These are phyloP conservation scores for Moringa oleifera DNA, from an alignment of 345 rosid species.

Conservation along the genomic window DNA sequence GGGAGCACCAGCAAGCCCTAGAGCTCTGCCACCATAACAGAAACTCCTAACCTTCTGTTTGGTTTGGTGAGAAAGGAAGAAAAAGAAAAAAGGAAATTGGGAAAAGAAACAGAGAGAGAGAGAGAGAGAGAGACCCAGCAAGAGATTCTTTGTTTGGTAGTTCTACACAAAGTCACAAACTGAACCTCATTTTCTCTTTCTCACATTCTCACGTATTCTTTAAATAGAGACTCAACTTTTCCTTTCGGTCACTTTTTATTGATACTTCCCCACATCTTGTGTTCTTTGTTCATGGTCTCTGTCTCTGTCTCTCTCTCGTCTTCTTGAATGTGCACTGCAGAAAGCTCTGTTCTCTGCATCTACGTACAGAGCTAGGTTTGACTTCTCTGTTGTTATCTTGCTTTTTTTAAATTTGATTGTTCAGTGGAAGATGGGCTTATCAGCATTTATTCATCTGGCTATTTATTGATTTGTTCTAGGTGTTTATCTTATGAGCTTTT, in stretches of 20 bases:
- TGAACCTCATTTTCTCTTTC: neutral
- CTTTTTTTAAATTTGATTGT: neutral
- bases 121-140: neutral
- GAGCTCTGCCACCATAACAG: too few relatives aligned
- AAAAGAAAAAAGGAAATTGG: too few relatives aligned
- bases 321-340: neutral
- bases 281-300: neutral
- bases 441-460: neutral
- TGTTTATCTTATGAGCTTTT: neutral
- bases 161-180: neutral
- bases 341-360: neutral
- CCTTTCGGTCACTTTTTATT: neutral
- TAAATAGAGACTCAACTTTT: neutral
- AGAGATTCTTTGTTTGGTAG: neutral
- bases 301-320: neutral
- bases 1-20: too few relatives aligned
- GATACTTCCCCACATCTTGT: neutral
- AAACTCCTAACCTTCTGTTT: too few relatives aligned
- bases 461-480: neutral
- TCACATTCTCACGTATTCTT: neutral
- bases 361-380: conserved; percentile 4
- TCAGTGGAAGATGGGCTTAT: neutral
- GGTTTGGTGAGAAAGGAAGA: too few relatives aligned
- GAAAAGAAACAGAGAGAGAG: too few relatives aligned
- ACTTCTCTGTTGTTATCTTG: neutral